Conservation (phyloP, 805 yeast species). For the Tetrapisispora pingtungensis region DNA sequence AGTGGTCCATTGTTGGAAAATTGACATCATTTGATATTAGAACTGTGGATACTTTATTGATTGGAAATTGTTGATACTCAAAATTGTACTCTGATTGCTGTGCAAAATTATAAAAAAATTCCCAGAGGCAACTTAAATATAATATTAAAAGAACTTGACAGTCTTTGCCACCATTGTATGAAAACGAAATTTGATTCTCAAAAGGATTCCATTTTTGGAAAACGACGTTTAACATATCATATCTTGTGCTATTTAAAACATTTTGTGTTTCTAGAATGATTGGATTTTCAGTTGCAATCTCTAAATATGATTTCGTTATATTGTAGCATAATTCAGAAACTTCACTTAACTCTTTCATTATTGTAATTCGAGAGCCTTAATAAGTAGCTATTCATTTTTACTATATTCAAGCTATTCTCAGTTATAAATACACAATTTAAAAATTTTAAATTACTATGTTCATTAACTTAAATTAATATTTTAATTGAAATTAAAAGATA, state of each 20-base stretch:
- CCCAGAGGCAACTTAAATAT: conserved; percentile 48
- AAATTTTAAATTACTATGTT: no score
- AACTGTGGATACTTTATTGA: conserved; percentile 37
- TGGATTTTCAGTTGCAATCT: conserved; percentile 6
- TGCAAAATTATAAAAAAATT: conserved; percentile 13
- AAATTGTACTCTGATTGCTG: conserved; percentile 18
- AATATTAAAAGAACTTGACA: conserved; percentile 80
- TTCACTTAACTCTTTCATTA: conserved; percentile 7
- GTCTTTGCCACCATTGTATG: conserved; percentile 96
- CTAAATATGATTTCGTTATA: conserved; percentile 22
- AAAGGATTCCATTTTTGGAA: conserved; percentile 26
- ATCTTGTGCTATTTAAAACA: conserved; percentile 18
- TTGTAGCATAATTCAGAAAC: conserved; percentile 21
- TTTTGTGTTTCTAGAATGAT: conserved; percentile 22
- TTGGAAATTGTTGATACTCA: conserved; percentile 11
- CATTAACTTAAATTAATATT: no score
- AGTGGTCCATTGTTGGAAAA: conserved; percentile 59
- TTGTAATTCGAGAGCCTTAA: no score
- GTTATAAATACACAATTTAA: no score
- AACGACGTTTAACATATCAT: conserved; percentile 17
- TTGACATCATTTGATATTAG: conserved; percentile 71
- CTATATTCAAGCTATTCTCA: no score
- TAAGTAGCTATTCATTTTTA: no score
- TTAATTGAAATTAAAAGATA: no score
- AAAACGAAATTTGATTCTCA: conserved; percentile 52